Percentiles rank a stretch among this genome's conserved stretches.
Evolutionary conservation across 768 basidiomycete genomes (phyloP).

Genomic region (Mycena pura): DNA sequence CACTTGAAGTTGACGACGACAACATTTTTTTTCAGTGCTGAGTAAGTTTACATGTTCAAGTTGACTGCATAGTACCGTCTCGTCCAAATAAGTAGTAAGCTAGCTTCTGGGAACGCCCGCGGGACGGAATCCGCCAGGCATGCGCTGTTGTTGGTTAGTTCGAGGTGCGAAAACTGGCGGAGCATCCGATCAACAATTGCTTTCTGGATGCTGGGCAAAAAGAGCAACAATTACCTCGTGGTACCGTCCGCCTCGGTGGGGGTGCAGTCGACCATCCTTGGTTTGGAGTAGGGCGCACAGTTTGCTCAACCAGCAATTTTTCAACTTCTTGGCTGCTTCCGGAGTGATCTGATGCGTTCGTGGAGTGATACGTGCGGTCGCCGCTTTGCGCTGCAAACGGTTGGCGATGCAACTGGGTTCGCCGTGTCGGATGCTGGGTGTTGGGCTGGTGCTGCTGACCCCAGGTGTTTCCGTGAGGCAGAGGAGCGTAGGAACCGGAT

Average conservation of each 20-base stretch:
- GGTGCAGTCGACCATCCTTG: slow-evolving; percentile 45
- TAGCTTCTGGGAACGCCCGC: slow-evolving; percentile 36
- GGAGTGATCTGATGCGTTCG: slow-evolving; percentile 61
- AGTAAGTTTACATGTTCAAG: background rate
- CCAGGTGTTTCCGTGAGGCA: slow-evolving; percentile 37
- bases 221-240: slow-evolving; percentile 29
- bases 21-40: background rate
- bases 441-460: slow-evolving; percentile 39
- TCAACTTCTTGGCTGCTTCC: slow-evolving; percentile 80
- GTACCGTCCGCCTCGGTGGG: slow-evolving; percentile 28
- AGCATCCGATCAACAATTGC: background rate
- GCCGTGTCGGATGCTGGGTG: slow-evolving; percentile 40
- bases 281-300: slow-evolving; percentile 30
- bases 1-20: no score
- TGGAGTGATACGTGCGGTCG: slow-evolving; percentile 53
- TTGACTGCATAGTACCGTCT: no score
- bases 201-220: background rate
- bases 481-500: slow-evolving; percentile 36
- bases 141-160: slow-evolving; percentile 36
- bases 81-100: no score
- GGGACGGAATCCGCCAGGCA: slow-evolving; percentile 53
- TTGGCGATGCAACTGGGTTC: slow-evolving; percentile 55
- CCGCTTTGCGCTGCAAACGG: slow-evolving; percentile 45
- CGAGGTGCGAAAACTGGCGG: slow-evolving; percentile 52
- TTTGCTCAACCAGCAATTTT: slow-evolving; percentile 54